Evolutionary conservation across 2,329 filamentous ascomycete genomes (phyloP), one percentile per base, ranked within the genome.

Genomic region (Xylaria sp.): DNA sequence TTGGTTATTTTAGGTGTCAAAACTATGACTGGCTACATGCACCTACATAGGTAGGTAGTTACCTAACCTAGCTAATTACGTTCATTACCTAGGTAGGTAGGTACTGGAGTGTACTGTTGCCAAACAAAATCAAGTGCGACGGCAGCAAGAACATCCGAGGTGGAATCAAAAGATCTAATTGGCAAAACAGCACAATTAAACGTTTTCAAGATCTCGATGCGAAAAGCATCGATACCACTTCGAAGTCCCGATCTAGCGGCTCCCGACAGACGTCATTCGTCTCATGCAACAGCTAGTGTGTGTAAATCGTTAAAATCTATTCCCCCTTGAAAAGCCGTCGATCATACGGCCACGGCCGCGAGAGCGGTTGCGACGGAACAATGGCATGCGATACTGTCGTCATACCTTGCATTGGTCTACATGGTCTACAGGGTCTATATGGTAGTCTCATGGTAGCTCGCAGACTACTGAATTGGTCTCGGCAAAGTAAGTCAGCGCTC

Each of bases 231-330:
- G 71, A 76, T 75, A 63, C 53, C 67, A 65, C 63, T 18, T 35
- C 18, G 60, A 47, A 69, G 44, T 54, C 58, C 74, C 73, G 73
- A 74, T 75, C 67, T 60, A 57, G 53, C 66, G 66, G 70, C 60
- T 68, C 61, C 55, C 44, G 50, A 51, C 55, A 71, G 69, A 77
- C 74, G 75, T 76, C 75, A 77, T 76, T 47, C 60, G 40, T 68
- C n/a, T 60, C 58, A 50, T 27, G 60, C 48, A 37, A 60, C 58
- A 62, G 21, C n/a, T 66, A 59, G 60, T 61, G 51, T n/a, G 3
- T 21, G 37, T 35, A 63, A 47, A 61, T 48, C 66, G 35, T 53
- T 25, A 25, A 69, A 58, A 47, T 35, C n/a, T 65, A n/a, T n/a
- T n/a, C n/a, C 57, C 57, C 60, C 54, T 48, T 32, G 18, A 18